These are phyloP conservation scores for Termitomyces sp. DNA, from an alignment of 768 basidiomycete species.

Conservation along the genomic window DNA sequence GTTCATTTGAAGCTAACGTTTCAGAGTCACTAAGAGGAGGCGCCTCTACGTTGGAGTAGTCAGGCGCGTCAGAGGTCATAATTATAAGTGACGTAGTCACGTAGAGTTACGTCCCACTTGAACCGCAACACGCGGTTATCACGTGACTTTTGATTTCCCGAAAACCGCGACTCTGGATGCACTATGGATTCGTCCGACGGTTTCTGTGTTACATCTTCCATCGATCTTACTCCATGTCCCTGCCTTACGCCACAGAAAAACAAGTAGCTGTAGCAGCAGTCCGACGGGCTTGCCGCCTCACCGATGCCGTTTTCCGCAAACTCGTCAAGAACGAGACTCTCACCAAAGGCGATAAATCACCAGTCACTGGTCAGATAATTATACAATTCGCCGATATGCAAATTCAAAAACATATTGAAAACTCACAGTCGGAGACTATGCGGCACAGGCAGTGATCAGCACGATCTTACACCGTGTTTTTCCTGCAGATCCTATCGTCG, in stretches of 20 bases:
- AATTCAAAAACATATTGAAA: not conserved
- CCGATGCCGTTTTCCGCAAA: conserved; percentile 79
- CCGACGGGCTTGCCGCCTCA: conserved; percentile 77
- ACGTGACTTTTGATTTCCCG: no score
- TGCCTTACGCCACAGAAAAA: conserved; percentile 59
- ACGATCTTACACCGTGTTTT: conserved; percentile 73
- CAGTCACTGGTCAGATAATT: conserved; percentile 65
- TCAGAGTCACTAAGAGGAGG: no score
- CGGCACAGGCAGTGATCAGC: conserved; percentile 90
- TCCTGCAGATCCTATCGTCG: conserved; percentile 84
- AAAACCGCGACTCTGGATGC: not conserved
- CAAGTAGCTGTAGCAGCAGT: conserved; percentile 84
- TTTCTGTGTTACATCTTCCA: conserved; percentile 12
- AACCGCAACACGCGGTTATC: no score
- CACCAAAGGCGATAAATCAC: conserved; percentile 87
- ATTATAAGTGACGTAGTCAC: no score
- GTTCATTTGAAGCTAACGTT: no score
- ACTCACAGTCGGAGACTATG: conserved; percentile 79
- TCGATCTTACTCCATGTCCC: conserved; percentile 40
- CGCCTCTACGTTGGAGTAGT: no score
- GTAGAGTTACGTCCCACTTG: no score
- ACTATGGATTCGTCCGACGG: conserved; percentile 9
- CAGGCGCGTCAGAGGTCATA: no score
- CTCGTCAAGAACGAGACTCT: conserved; percentile 83
- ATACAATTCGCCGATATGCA: not conserved